Conservation (phyloP, 345 rosid species). For the Ceriops zippeliana region DNA sequence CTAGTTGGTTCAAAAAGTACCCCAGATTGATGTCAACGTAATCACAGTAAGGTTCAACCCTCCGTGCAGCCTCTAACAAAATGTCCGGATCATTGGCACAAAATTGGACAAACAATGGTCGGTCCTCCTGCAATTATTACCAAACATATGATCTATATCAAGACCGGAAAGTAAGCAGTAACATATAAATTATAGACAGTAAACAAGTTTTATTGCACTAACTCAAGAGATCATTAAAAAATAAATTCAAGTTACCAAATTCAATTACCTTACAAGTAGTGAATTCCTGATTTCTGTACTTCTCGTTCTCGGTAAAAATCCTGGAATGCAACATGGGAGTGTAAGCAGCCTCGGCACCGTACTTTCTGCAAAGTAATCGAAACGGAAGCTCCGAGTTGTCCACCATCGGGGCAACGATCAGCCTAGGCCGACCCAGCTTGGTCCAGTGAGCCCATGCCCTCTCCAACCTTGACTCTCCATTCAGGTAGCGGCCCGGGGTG, state of each 20-base stretch:
- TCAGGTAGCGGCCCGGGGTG: conserved; percentile 32
- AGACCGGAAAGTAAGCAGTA: neutral
- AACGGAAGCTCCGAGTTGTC: conserved; percentile 97
- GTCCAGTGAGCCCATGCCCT: conserved; percentile 88
- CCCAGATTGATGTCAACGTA: conserved; percentile 94
- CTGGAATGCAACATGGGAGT: conserved; percentile 95
- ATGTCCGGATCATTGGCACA: conserved; percentile 89
- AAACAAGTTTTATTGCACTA: too few relatives aligned
- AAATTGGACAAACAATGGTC: conserved; percentile 92
- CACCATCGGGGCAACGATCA: conserved; percentile 94
- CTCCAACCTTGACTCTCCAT: conserved; percentile 47
- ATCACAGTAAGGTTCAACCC: conserved; percentile 78
- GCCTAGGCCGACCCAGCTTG: conserved; percentile 69
- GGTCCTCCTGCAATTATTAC: conserved; percentile 67
- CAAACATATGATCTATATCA: neutral
- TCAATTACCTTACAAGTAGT: conserved; percentile 71
- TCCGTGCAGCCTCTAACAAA: conserved; percentile 70
- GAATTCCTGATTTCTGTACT: conserved; percentile 74
- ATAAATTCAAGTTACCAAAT: neutral
- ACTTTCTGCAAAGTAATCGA: conserved; percentile 86
- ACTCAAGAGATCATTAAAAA: neutral
- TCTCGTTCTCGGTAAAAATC: conserved; percentile 70
- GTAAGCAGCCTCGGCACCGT: conserved; percentile 88
- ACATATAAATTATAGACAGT: too few relatives aligned
- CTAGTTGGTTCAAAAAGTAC: conserved; percentile 27